Evolutionary conservation across 2,329 filamentous ascomycete genomes (phyloP).

Genomic region (Fonsecaea pedrosoi): DNA sequence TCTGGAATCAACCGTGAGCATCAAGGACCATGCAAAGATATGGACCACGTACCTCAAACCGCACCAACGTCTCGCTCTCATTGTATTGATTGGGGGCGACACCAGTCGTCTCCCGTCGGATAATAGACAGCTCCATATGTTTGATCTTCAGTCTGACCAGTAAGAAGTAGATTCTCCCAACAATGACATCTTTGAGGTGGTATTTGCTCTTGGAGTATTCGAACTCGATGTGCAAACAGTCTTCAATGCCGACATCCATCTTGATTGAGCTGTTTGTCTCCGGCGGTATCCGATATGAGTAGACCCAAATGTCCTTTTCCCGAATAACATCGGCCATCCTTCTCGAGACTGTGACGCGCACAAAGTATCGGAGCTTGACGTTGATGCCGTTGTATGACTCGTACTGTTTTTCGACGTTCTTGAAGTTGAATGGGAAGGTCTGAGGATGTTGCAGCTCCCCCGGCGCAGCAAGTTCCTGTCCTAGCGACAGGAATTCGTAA

Average conservation of each 20-base stretch:
- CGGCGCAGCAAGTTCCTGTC: constrained; percentile 94
- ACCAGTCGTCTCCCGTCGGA: constrained; percentile 93
- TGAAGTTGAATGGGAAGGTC: constrained; percentile 99
- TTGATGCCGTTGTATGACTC: constrained; percentile 99
- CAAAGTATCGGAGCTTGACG: constrained; percentile 97
- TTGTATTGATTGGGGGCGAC: constrained; percentile 99
- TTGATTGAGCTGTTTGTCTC: constrained; percentile 99
- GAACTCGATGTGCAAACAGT: constrained; percentile 98
- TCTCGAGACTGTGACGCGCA: constrained; percentile 92
- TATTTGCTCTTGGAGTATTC: constrained; percentile 99
- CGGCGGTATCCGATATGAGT: constrained; percentile 95
- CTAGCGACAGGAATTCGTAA: constrained; percentile 97
- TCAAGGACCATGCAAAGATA: not conserved
- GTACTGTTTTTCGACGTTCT: constrained; percentile 99
- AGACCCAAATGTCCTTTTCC: constrained; percentile 99
- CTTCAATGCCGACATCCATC: constrained; percentile 99
- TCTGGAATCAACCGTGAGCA: constrained; percentile 57
- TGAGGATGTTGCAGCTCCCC: constrained; percentile 98
- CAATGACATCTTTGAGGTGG: constrained; percentile 98
- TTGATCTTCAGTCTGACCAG: constrained; percentile 98
- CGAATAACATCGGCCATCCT: constrained; percentile 98
- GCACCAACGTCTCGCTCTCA: constrained; percentile 95
- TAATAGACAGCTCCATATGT: constrained; percentile 99
- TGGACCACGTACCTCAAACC: constrained; percentile 76
- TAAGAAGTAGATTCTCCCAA: constrained; percentile 97